Base-by-base conservation (phyloP, 1,284 basidiomycete species). In the Fomitiporia mediterranea region DNA sequence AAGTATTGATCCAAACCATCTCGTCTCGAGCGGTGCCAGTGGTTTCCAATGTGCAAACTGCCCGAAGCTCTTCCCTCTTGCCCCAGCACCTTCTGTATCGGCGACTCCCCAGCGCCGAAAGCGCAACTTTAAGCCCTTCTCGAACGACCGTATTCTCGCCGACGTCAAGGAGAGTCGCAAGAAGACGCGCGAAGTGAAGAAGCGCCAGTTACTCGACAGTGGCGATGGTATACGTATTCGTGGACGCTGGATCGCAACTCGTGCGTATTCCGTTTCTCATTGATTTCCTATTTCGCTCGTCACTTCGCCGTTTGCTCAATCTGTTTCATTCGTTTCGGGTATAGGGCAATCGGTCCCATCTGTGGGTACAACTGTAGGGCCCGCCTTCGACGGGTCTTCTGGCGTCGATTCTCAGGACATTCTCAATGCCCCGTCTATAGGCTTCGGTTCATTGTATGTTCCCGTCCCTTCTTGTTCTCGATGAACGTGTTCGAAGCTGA, bases 341-440 rank as follows among this genome's bases (percentile, higher is more conserved):
- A 40, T 32, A 58, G 57, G 58, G 21, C 58, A 60, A 49, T 28
- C 54, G 11, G 54, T 56, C 40, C 34, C 51, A 30, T 11, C 40
- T 25, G 39, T 42, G 25, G 53, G 28, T 46, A 7, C 35, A 38
- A 67, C 63, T 30, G 61, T 76, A 35, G 81, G 81, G 25, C 61
- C 80, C 21, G 71, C 72, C 17, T 82, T 79, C 58, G 79, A 86
- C 64, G 84, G 85, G 1, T 73, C 77, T 8, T 70, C 71, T 32
- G 84, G 84, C 43, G 82, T 87, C n/a, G 84, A 87, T 64, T 80
- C 77, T 55, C 77, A 83, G 62, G 85, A 87, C 61, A 83, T 87
- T 54, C 61, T 76, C 55, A 79, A 73, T 62, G 80, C 81, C 57
- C 79, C 80, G 0, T 25, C 75, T 13, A 79, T 86, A 60, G 77